Evolutionary conservation across 1,284 basidiomycete genomes (phyloP).

Genomic region (Peniophora sp.): DNA sequence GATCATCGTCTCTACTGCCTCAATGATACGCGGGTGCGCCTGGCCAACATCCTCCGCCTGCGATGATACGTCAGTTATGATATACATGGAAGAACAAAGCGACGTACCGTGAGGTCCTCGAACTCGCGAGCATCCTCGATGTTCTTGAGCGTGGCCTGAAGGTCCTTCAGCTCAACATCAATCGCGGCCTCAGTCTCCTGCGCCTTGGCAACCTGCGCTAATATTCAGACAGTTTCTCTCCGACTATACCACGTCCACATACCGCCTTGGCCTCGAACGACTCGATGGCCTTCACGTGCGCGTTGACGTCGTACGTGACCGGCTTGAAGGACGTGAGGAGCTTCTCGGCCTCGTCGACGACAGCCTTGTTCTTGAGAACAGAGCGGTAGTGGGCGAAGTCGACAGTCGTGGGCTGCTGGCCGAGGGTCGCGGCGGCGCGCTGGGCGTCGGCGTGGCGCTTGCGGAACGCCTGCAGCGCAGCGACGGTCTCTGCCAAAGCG

Average conservation of each 20-base stretch:
- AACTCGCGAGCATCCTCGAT: conserved; percentile 97
- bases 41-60: conserved; percentile 86
- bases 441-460: conserved; percentile 90
- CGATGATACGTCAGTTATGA: conserved; percentile 1
- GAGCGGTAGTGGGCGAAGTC: conserved; percentile 91
- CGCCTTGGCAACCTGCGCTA: conserved; percentile 76
- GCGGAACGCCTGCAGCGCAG: conserved; percentile 90
- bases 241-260: conserved; percentile 27
- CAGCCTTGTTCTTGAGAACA: conserved; percentile 86
- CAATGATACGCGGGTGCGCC: conserved; percentile 88
- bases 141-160: conserved; percentile 93
- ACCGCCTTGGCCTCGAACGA: conserved; percentile 97
- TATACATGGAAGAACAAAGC: conserved; percentile 2
- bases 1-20: conserved; percentile 95
- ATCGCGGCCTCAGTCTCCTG: conserved; percentile 90
- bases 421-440: conserved; percentile 64
- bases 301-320: conserved; percentile 88
- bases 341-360: conserved; percentile 93
- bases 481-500: conserved; percentile 71
- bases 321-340: conserved; percentile 88
- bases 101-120: conserved; percentile 86
- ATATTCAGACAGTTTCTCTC: neutral
- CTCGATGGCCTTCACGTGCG: conserved; percentile 94
- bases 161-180: conserved; percentile 85
- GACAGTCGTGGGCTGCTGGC: conserved; percentile 70